A percentile compares a stretch with the other conserved stretches of the same genome.
Conservation (phyloP, 345 rosid species). For the Limnanthes douglasii region DNA sequence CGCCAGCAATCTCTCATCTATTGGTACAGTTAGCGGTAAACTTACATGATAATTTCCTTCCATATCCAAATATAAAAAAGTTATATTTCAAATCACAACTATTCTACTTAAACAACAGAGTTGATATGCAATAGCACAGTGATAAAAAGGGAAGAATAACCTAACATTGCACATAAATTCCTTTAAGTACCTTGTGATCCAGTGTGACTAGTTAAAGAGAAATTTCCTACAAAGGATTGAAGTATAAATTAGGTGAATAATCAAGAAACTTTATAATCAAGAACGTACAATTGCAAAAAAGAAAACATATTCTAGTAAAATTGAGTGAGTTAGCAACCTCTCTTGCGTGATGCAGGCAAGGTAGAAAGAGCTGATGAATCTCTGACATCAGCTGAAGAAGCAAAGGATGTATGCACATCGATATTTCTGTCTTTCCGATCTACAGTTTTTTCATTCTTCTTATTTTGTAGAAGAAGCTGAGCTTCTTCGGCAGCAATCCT, state of each 20-base stretch:
- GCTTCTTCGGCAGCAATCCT: conserved; percentile 42
- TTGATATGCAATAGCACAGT: background rate
- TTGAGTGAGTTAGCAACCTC: background rate
- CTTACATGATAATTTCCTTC: conserved; percentile 34
- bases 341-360: conserved; percentile 1
- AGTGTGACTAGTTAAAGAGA: conserved; percentile 7
- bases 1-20: conserved; percentile 44
- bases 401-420: conserved; percentile 2
- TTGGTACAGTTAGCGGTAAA: conserved; percentile 25
- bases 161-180: too few relatives aligned
- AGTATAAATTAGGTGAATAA: conserved; percentile 4
- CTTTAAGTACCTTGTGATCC: conserved; percentile 9
- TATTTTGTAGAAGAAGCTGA: conserved; percentile 34
- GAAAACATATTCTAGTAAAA: background rate
- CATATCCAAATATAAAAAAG: conserved; percentile 19
- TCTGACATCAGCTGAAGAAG: conserved; percentile 6
- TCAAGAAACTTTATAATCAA: background rate
- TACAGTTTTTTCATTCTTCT: conserved; percentile 16
- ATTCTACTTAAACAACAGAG: background rate
- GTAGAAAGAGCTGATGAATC: conserved; percentile 12
- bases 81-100: conserved; percentile 1
- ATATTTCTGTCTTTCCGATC: conserved; percentile 7
- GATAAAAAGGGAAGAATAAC: too few relatives aligned
- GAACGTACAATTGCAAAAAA: background rate
- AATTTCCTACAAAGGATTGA: conserved; percentile 8